phyloP scores from a whole-genome alignment of 768 basidiomycete genomes.

The Boletus rubroflammeus region DNA sequence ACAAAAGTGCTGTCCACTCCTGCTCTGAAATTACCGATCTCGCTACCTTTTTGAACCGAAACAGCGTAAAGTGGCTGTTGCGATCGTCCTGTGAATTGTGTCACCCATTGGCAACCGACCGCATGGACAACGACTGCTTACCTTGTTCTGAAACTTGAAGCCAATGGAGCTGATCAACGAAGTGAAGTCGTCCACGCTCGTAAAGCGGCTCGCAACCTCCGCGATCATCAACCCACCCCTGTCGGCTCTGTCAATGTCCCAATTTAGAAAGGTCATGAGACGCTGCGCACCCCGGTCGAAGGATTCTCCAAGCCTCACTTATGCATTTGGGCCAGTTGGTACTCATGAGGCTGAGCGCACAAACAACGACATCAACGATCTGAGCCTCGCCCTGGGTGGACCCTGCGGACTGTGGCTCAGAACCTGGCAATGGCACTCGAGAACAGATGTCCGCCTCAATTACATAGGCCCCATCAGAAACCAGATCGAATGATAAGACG shows the following conservation, averaged over 20 bases:
- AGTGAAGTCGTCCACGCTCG: constrained; percentile 61
- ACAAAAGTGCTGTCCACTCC: constrained; percentile 57
- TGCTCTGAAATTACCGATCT: constrained; percentile 46
- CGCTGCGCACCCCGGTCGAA: constrained; percentile 69
- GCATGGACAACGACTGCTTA: constrained; percentile 28
- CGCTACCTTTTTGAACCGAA: constrained; percentile 70
- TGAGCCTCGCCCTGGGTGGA: constrained; percentile 57
- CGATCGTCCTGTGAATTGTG: constrained; percentile 55
- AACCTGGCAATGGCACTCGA: constrained; percentile 81
- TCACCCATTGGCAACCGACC: background rate
- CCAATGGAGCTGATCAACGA: constrained; percentile 63
- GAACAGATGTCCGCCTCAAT: constrained; percentile 87
- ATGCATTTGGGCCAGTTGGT: constrained; percentile 94
- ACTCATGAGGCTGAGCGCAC: constrained; percentile 94
- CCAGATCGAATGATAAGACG: constrained; percentile 78
- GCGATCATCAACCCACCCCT: constrained; percentile 85
- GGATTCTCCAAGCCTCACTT: constrained; percentile 83
- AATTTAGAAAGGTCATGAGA: background rate
- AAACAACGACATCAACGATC: constrained; percentile 87
- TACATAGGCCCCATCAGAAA: constrained; percentile 71
- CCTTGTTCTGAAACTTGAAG: constrained; percentile 70
- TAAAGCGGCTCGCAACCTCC: constrained; percentile 85
- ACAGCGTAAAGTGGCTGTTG: constrained; percentile 83
- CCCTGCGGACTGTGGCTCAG: constrained; percentile 42
- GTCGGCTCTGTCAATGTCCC: constrained; percentile 8